Evolutionary conservation across 495 filamentous ascomycete genomes (phyloP), one percentile per base, ranked within the genome.

Genomic region (Trichoderma parareesei): DNA sequence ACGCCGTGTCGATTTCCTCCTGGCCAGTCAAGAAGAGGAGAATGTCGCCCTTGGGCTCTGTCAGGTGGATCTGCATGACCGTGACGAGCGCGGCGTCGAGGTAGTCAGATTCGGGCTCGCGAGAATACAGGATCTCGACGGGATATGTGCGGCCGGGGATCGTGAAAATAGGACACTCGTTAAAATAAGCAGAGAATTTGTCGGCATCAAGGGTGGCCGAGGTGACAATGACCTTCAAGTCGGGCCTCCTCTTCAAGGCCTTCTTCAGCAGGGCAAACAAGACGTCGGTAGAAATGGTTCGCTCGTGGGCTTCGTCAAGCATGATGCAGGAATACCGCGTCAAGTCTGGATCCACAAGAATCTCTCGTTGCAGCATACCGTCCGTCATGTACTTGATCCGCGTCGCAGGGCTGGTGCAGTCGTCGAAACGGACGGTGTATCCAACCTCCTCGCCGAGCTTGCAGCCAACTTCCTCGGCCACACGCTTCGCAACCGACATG

Each of bases 321-420:
- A 99, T 98, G 69, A 99, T 97, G 64, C 95, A 90, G 3, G 90
- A 92, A 69, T 99, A 99, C 69, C 87, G 85, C 72, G 84, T 90
- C 55, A 98, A 76, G 69, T 93, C 85, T 0, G 92, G 90, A 71
- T 98, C 95, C 38, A 97, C 79, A 16, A 99, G 79, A 65, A 97
- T 91, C 75, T 99, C 95, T 76, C 94, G 80, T 77, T 98, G 88
- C 69, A 99, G 84, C 89, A 98, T 99, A 75, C 94, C 94, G 67
- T 99, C 94, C 13, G 94, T 99, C 93, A 98, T 97, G 76, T 98
- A 99, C 77, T 98, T 98, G 79, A 99, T 97, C 73, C 87, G 88
- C 13, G 94, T 98, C 14, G 90, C 87, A 2, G 92, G 87, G 67
- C 87, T 90, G 0, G 94, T 97, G 71, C 87, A 89, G 71, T 99